A percentile compares a stretch with the other conserved stretches of the same genome.
These are phyloP conservation scores for Bipolaris bicolor DNA, from an alignment of 2,329 filamentous ascomycete genomes.

Conservation along the genomic window DNA sequence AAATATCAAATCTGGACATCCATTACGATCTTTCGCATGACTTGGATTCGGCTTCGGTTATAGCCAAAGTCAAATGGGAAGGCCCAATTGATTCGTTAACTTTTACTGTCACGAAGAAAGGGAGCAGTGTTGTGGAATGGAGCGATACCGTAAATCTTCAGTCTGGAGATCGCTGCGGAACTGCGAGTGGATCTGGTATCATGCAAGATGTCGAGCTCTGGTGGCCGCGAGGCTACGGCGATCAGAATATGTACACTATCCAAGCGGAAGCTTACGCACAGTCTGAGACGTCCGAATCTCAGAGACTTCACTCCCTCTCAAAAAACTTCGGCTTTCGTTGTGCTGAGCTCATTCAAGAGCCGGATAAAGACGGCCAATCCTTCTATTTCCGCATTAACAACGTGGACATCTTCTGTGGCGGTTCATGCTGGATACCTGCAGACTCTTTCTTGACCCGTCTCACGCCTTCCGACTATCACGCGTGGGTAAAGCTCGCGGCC, in stretches of 20 bases:
- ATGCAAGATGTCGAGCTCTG: constrained; percentile 68
- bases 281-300: not conserved
- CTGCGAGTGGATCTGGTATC: constrained; percentile 47
- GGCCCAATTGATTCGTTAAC: not conserved
- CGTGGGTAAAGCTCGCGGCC: constrained; percentile 77
- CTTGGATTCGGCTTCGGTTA: constrained; percentile 8
- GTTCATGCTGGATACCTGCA: constrained; percentile 85
- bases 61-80: not conserved
- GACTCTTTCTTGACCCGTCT: constrained; percentile 79
- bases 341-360: constrained; percentile 55
- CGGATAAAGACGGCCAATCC: constrained; percentile 67
- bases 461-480: constrained; percentile 66
- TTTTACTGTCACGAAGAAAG: constrained; percentile 2
- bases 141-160: not conserved
- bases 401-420: constrained; percentile 77
- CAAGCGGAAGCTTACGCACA: constrained; percentile 4
- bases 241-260: constrained; percentile 73
- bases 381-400: constrained; percentile 83
- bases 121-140: not conserved
- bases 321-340: constrained; percentile 64
- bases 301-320: constrained; percentile 5
- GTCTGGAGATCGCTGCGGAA: constrained; percentile 31
- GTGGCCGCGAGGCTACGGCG: constrained; percentile 78
- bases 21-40: constrained; percentile 60
- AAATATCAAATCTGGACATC: constrained; percentile 68